Evolutionary conservation across 768 basidiomycete species (phyloP).

Genomic region (Pulveroboletus frians): DNA sequence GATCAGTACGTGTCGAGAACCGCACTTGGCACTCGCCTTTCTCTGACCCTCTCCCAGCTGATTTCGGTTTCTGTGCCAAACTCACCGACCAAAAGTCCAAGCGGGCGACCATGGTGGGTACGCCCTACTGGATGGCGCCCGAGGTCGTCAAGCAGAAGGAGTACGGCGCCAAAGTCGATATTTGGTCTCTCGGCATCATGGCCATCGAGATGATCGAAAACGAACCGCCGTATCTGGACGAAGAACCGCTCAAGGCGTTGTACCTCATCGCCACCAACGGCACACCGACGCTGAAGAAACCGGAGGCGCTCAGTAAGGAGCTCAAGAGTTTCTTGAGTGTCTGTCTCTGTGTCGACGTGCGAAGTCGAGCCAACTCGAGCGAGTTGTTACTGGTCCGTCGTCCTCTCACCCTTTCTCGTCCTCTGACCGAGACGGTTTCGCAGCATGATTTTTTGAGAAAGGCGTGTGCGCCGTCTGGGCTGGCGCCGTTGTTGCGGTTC

Average conservation of each 20-base stretch:
- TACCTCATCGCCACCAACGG: conserved; percentile 98
- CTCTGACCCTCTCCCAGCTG: conserved; percentile 51
- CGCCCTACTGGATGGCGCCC: conserved; percentile 99
- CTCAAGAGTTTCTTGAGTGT: conserved; percentile 95
- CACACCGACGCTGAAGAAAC: conserved; percentile 95
- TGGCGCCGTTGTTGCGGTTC: conserved; percentile 83
- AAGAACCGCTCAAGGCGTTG: conserved; percentile 90
- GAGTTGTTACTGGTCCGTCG: conserved; percentile 74
- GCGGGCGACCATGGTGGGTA: conserved; percentile 97
- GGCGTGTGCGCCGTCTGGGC: conserved; percentile 73
- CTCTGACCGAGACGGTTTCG: neutral
- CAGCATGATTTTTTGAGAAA: conserved; percentile 95
- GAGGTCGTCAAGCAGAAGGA: conserved; percentile 97
- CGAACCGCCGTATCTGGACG: conserved; percentile 92
- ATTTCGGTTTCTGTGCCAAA: conserved; percentile 96
- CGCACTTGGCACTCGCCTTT: neutral
- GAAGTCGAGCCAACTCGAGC: conserved; percentile 83
- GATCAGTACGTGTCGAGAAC: conserved; percentile 67
- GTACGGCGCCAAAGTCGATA: conserved; percentile 94
- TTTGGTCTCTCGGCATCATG: conserved; percentile 98
- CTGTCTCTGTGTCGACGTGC: conserved; percentile 96
- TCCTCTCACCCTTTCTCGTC: too few relatives aligned
- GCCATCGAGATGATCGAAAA: conserved; percentile 99
- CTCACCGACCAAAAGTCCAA: conserved; percentile 95
- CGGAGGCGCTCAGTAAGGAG: conserved; percentile 85